These are phyloP conservation scores for Bipolaris sorokiniana DNA, from an alignment of 2,329 filamentous ascomycete species.

Conservation along the genomic window DNA sequence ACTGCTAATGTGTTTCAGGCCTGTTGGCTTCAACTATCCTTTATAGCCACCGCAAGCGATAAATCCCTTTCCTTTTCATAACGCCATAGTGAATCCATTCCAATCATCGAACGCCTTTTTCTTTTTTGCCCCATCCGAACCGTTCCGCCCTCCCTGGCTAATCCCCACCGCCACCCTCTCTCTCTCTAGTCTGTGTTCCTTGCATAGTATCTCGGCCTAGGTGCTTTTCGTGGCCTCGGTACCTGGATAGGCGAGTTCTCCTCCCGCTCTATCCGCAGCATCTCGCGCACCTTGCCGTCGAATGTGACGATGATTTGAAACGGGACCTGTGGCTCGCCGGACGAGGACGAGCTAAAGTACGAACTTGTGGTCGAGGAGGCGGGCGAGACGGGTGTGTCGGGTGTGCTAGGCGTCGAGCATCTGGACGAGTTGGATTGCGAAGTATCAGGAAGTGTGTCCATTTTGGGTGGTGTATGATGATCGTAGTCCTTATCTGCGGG, in stretches of 20 bases:
- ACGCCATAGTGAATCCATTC: conserved; percentile 8
- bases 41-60: not conserved
- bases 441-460: conserved; percentile 2
- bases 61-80: not conserved
- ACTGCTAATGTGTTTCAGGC: conserved; percentile 1
- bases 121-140: not conserved
- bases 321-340: conserved; percentile 26
- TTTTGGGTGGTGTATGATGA: conserved; percentile 7
- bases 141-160: not conserved
- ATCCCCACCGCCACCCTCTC: not conserved
- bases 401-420: conserved; percentile 7
- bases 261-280: conserved; percentile 30
- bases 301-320: conserved; percentile 38
- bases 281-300: conserved; percentile 35
- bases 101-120: conserved; percentile 2
- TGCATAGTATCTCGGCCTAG: conserved; percentile 22
- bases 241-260: conserved; percentile 9
- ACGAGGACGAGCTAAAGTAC: conserved; percentile 14
- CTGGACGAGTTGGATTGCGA: conserved; percentile 4
- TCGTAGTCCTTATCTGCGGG: not conserved
- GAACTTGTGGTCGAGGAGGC: conserved; percentile 7
- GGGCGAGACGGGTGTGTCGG: conserved; percentile 11
- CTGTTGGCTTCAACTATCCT: not conserved
- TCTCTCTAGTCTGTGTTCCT: conserved; percentile 4
- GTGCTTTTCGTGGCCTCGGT: conserved; percentile 3